These are phyloP conservation scores for Triticum monococcum DNA, from an alignment of 176 grass and related monocot species.

Conservation along the genomic window DNA sequence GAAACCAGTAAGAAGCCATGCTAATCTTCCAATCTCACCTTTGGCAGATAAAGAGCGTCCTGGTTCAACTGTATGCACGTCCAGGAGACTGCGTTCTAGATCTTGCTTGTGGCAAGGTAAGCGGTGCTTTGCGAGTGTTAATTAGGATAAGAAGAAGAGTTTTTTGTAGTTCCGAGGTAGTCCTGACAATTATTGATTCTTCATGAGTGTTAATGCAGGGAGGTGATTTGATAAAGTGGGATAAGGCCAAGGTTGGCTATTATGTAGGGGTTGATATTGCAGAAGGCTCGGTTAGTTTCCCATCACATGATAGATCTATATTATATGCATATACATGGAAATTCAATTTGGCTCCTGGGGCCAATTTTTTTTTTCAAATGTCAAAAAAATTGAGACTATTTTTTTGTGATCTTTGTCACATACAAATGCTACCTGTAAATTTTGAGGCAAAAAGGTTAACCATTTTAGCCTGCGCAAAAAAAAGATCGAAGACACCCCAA, in stretches of 20 bases:
- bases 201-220: conserved; percentile 47
- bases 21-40: background rate
- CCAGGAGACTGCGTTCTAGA: conserved; percentile 83
- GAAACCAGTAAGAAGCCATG: background rate
- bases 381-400: too few relatives aligned
- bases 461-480: too few relatives aligned
- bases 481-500: too few relatives aligned
- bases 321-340: background rate
- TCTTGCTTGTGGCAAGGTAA: conserved; percentile 96
- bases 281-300: conserved; percentile 64
- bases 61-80: conserved; percentile 78
- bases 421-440: too few relatives aligned
- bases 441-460: too few relatives aligned
- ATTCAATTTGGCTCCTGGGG: too few relatives aligned
- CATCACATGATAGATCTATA: background rate
- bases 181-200: background rate
- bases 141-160: background rate
- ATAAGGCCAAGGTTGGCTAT: conserved; percentile 86
- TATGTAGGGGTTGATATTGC: conserved; percentile 94
- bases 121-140: background rate
- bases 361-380: too few relatives aligned
- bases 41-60: conserved; percentile 85
- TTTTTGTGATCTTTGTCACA: too few relatives aligned
- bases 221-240: conserved; percentile 97
- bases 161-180: background rate